A percentile compares a stretch with the other conserved stretches of the same genome.
phyloP scores from a whole-genome alignment of 192 early-diverging fungal genomes.

The Polychytrium aggregatum region DNA sequence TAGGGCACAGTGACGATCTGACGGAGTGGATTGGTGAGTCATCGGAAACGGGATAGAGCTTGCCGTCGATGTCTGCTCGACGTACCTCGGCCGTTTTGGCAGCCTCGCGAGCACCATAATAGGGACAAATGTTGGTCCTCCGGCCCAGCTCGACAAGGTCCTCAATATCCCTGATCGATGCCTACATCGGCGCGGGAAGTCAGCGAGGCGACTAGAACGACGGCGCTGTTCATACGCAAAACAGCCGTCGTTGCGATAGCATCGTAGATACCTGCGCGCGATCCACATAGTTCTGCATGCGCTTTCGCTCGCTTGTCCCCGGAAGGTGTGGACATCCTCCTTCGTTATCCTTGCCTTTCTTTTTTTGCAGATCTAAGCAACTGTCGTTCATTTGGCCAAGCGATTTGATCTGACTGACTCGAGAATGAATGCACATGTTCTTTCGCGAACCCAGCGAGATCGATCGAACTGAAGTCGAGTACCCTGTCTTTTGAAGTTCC shows the following conservation, averaged over 20 bases:
- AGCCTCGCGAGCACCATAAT: conserved; percentile 66
- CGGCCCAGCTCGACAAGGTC: conserved; percentile 61
- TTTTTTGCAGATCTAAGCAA: conserved; percentile 77
- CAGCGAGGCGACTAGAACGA: too few relatives aligned
- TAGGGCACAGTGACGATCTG: conserved; percentile 84
- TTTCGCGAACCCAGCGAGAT: conserved; percentile 73
- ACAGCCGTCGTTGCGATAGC: not conserved
- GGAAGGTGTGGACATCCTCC: conserved; percentile 40
- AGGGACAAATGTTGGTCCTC: conserved; percentile 54
- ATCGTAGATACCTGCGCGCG: not conserved
- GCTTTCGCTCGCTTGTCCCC: conserved; percentile 31
- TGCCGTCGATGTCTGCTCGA: not conserved
- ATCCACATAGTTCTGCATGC: conserved; percentile 39
- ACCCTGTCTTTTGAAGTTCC: conserved; percentile 73
- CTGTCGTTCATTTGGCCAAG: conserved; percentile 59
- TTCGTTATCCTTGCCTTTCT: conserved; percentile 11
- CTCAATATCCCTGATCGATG: conserved; percentile 62
- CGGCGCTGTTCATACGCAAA: not conserved
- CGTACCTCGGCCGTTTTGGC: conserved; percentile 38
- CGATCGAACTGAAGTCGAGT: conserved; percentile 48
- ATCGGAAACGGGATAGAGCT: not conserved
- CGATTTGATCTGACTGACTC: conserved; percentile 40
- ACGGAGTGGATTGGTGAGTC: conserved; percentile 1
- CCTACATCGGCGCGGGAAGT: too few relatives aligned
- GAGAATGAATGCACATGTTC: conserved; percentile 72